These are phyloP conservation scores for Scalesia atractyloides DNA, from an alignment of 129 eudicot species.

Conservation along the genomic window DNA sequence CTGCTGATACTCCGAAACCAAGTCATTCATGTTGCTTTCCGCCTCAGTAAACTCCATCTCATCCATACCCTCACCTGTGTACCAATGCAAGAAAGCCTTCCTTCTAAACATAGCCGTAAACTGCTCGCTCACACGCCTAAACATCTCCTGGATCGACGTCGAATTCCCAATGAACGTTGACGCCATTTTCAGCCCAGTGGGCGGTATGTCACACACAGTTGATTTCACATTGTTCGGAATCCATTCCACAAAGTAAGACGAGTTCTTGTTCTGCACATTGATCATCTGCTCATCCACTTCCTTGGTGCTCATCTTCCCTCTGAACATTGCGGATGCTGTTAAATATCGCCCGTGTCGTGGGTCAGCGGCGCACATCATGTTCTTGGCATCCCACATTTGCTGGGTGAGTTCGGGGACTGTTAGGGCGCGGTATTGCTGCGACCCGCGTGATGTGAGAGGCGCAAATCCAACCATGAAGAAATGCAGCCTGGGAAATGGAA, in stretches of 20 bases:
- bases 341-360: no score
- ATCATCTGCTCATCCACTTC: conserved; percentile 83
- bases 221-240: conserved; percentile 80
- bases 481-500: no score
- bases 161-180: conserved; percentile 75
- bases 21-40: no score
- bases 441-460: no score
- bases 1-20: no score
- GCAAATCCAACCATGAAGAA: no score
- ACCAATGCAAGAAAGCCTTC: conserved; percentile 87
- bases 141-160: conserved; percentile 72
- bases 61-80: conserved; percentile 78
- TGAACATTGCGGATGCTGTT: no score
- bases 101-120: conserved; percentile 78
- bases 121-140: conserved; percentile 68
- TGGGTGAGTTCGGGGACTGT: no score
- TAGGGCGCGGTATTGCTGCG: no score
- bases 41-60: conserved; percentile 55
- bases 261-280: conserved; percentile 80
- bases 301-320: conserved; percentile 51
- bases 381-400: no score
- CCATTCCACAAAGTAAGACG: conserved; percentile 82
- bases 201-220: conserved; percentile 79
- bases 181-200: conserved; percentile 67
- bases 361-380: no score